Conservation (phyloP, 2,329 filamentous ascomycete species). For the Zymoseptoria ardabiliae region DNA sequence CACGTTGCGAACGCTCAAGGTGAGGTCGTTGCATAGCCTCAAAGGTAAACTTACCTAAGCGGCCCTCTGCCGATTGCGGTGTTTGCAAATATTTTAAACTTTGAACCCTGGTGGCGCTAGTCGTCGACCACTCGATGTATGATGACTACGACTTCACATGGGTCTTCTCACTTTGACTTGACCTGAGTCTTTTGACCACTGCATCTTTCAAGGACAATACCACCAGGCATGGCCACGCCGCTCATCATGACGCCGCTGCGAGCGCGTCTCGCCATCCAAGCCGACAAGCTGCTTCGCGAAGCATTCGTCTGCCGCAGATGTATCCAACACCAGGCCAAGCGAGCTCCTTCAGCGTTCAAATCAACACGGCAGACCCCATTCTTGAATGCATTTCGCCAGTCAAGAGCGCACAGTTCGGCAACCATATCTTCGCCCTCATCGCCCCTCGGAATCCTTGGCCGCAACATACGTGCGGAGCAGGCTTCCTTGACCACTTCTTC, state of each 20-base stretch:
- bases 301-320: conserved; percentile 28
- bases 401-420: conserved; percentile 18
- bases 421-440: conserved; percentile 16
- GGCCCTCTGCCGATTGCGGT: background rate
- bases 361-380: conserved; percentile 29
- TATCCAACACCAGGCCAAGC: conserved; percentile 22
- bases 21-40: background rate
- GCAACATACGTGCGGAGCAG: conserved; percentile 19
- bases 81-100: background rate
- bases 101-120: background rate
- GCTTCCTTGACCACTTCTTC: background rate
- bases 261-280: conserved; percentile 14
- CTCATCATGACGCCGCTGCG: conserved; percentile 17
- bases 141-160: background rate
- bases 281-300: conserved; percentile 14
- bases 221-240: conserved; percentile 15
- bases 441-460: conserved; percentile 27
- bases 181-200: background rate
- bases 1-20: too few relatives aligned
- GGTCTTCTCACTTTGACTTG: too few relatives aligned
- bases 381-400: conserved; percentile 27
- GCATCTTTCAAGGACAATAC: background rate
- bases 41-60: background rate
- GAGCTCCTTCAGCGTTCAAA: conserved; percentile 13
- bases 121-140: background rate